Conservation (phyloP, 1,284 basidiomycete species). For the Cryptococcus sp. region DNA sequence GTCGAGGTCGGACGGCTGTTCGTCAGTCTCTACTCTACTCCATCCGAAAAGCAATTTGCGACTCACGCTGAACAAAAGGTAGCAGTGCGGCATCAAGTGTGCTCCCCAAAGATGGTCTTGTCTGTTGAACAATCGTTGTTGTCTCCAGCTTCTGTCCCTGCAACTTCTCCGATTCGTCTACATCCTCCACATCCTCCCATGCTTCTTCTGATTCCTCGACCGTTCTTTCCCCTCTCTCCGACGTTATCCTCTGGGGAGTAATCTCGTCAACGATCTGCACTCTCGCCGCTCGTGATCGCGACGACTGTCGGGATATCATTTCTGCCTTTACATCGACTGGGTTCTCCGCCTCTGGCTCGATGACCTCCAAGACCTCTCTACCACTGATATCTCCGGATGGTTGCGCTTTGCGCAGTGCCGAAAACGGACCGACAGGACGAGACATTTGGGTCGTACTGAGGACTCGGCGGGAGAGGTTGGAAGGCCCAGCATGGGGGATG, state of each 20-base stretch:
- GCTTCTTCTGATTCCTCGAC: background rate
- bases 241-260: no score
- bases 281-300: no score
- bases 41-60: no score
- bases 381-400: no score
- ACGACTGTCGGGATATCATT: no score
- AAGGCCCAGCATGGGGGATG: slow-evolving; percentile 2
- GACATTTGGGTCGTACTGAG: background rate
- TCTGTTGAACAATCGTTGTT: background rate
- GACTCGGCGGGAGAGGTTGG: background rate
- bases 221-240: background rate
- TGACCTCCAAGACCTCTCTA: no score
- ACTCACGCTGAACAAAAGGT: background rate
- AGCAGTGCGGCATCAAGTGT: background rate
- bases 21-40: no score
- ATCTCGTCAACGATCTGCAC: no score
- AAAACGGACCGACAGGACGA: background rate
- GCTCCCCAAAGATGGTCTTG: slow-evolving; percentile 33
- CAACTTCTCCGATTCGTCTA: background rate
- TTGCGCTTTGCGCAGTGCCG: background rate
- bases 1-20: background rate
- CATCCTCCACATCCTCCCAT: background rate
- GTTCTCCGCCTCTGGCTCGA: no score
- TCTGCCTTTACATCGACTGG: background rate
- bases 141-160: background rate